phyloP scores from a whole-genome alignment of 176 grass and related monocot species.

The Triticum urartu region DNA sequence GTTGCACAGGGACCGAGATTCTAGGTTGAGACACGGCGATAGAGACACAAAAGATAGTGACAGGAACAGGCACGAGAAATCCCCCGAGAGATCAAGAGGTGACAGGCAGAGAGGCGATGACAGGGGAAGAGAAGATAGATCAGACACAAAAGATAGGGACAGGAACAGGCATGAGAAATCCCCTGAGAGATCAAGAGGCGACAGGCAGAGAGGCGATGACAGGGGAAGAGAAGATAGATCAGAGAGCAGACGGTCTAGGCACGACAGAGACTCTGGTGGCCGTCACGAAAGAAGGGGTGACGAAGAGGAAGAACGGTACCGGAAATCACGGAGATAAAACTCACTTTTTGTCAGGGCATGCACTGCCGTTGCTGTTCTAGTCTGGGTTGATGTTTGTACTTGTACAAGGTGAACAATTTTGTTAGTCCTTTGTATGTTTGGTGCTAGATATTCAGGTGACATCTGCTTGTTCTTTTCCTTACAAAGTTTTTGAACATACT shows the following conservation, averaged over 20 bases:
- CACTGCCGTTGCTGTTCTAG: neutral
- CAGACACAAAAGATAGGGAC: constrained; percentile 10
- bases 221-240: constrained; percentile 9
- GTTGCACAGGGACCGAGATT: constrained; percentile 21
- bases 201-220: constrained; percentile 26
- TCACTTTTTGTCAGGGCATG: neutral
- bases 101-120: constrained; percentile 33
- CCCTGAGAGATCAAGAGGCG: constrained; percentile 38
- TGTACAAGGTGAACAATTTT: constrained; percentile 14
- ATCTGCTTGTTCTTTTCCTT: neutral
- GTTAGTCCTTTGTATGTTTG: neutral
- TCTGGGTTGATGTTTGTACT: constrained; percentile 9
- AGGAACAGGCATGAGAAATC: constrained; percentile 23
- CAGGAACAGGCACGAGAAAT: constrained; percentile 24
- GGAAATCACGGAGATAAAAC: neutral
- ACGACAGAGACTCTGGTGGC: neutral
- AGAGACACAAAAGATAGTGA: constrained; percentile 23
- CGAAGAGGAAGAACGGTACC: neutral
- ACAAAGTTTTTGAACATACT: neutral
- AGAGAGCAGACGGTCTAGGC: constrained; percentile 36
- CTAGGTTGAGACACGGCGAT: constrained; percentile 25
- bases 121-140: neutral
- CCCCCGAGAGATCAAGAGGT: constrained; percentile 34
- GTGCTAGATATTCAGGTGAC: neutral
- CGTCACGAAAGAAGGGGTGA: constrained; percentile 11